These are phyloP conservation scores for Straminergon stramineum DNA, from an alignment of 225 moss, liverwort and hornwort species.

Conservation along the genomic window DNA sequence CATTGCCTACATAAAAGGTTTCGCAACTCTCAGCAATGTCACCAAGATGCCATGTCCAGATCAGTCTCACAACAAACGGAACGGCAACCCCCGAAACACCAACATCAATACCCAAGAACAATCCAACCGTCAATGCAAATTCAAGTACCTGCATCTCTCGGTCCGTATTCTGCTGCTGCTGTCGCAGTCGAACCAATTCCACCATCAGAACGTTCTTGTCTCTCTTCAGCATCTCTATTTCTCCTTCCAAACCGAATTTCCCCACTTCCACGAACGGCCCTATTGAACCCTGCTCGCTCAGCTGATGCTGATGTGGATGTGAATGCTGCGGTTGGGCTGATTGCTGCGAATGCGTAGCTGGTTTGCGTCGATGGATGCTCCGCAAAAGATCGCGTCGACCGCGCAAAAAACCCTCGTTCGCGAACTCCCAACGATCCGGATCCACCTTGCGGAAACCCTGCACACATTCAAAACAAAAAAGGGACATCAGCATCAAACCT, in stretches of 20 bases:
- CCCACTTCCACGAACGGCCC: slow-evolving; percentile 82
- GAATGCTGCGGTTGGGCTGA: slow-evolving; percentile 1
- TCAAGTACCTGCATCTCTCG: slow-evolving; percentile 45
- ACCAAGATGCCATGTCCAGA: not conserved
- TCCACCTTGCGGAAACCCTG: slow-evolving; percentile 99
- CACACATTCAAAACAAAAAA: not conserved
- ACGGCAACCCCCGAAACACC: not conserved
- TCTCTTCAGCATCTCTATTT: slow-evolving; percentile 74
- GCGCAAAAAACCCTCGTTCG: slow-evolving; percentile 90
- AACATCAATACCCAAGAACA: not conserved
- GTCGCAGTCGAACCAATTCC: slow-evolving; percentile 75
- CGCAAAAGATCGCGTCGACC: slow-evolving; percentile 69
- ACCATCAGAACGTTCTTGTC: slow-evolving; percentile 93
- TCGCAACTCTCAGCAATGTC: not conserved
- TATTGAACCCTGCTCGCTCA: slow-evolving; percentile 18
- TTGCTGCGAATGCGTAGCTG: slow-evolving; percentile 66
- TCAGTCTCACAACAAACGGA: not conserved
- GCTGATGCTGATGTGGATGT: slow-evolving; percentile 12
- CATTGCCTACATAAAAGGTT: slow-evolving; percentile 38
- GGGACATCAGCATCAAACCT: not conserved
- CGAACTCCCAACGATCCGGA: slow-evolving; percentile 99
- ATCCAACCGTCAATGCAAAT: not conserved
- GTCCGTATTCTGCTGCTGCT: slow-evolving; percentile 90
- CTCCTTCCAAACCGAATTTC: slow-evolving; percentile 91
- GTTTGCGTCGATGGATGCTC: slow-evolving; percentile 82